These are phyloP conservation scores for Trypanosoma mega DNA, from an alignment of 208 protist genomes.

Conservation along the genomic window DNA sequence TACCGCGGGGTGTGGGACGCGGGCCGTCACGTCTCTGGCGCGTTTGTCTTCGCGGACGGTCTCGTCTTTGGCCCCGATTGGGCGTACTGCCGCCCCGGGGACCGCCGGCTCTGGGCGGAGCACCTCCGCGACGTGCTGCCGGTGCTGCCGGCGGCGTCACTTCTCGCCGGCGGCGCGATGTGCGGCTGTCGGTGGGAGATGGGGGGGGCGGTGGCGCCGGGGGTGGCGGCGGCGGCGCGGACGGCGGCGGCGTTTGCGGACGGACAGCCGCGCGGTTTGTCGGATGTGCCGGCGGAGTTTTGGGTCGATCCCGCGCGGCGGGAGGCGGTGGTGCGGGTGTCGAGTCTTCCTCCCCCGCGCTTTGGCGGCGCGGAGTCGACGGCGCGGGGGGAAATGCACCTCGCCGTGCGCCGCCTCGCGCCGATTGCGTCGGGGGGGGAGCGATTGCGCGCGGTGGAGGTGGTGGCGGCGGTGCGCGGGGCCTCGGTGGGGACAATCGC, in stretches of 20 bases:
- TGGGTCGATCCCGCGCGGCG: slow-evolving; percentile 25
- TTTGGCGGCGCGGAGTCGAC: slow-evolving; percentile 28
- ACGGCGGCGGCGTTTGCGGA: slow-evolving; percentile 59
- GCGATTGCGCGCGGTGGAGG: not conserved
- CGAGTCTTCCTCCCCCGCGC: slow-evolving; percentile 32
- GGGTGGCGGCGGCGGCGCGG: slow-evolving; percentile 39
- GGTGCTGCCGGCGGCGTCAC: slow-evolving; percentile 66
- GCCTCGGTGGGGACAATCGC: too few relatives aligned
- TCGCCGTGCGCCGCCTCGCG: slow-evolving; percentile 17
- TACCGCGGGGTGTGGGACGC: slow-evolving; percentile 84
- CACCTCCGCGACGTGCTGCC: slow-evolving; percentile 78
- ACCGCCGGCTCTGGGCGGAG: slow-evolving; percentile 85
- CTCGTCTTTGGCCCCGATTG: slow-evolving; percentile 68
- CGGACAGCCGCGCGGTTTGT: slow-evolving; percentile 43
- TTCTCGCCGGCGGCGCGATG: slow-evolving; percentile 54
- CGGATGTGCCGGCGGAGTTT: slow-evolving; percentile 26
- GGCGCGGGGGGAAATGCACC: slow-evolving; percentile 14
- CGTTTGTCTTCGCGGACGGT: slow-evolving; percentile 87
- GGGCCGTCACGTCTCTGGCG: slow-evolving; percentile 56
- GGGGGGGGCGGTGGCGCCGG: slow-evolving; percentile 31
- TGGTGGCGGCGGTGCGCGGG: not conserved
- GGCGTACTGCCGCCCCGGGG: slow-evolving; percentile 79
- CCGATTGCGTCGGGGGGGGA: slow-evolving; percentile 20
- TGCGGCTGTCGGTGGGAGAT: too few relatives aligned
- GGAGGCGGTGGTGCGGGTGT: slow-evolving; percentile 5